Conservation (phyloP, 2,329 filamentous ascomycete species). For the Bipolaris sorokiniana region DNA sequence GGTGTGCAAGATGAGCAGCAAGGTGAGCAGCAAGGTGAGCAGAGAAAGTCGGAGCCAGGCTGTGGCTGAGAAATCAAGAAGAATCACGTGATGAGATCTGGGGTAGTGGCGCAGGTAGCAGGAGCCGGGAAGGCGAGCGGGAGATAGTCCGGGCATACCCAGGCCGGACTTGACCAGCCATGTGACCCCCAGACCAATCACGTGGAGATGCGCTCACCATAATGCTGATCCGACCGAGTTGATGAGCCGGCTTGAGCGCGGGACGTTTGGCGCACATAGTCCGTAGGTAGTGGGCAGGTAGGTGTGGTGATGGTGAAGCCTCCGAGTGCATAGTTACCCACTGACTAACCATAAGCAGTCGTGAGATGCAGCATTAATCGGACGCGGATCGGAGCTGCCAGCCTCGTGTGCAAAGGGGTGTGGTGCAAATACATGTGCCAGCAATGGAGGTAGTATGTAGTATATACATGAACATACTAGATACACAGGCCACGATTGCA, state of each 20-base stretch:
- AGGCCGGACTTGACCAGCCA: too few species aligned
- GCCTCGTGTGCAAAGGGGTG: background rate
- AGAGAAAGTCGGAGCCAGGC: constrained; percentile 31
- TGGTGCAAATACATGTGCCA: background rate
- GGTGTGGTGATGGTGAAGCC: too few species aligned
- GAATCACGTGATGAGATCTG: constrained; percentile 16
- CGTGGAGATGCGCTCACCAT: too few species aligned
- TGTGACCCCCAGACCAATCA: too few species aligned
- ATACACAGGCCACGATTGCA: background rate
- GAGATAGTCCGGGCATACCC: background rate
- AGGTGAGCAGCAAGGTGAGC: constrained; percentile 3
- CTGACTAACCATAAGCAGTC: too few species aligned
- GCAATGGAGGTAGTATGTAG: background rate
- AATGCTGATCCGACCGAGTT: too few species aligned
- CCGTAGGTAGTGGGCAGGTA: too few species aligned
- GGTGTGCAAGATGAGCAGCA: too few species aligned
- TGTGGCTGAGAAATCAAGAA: constrained; percentile 33
- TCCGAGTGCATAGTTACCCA: too few species aligned
- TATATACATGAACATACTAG: background rate
- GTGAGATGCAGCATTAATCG: background rate
- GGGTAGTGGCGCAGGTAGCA: constrained; percentile 19
- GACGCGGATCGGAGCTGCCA: background rate
- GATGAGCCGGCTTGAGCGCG: background rate
- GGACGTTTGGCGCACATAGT: background rate
- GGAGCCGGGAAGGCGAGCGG: background rate